These are phyloP conservation scores for Aureobasidium sp. DNA, from an alignment of 2,329 filamentous ascomycete genomes.

Conservation along the genomic window DNA sequence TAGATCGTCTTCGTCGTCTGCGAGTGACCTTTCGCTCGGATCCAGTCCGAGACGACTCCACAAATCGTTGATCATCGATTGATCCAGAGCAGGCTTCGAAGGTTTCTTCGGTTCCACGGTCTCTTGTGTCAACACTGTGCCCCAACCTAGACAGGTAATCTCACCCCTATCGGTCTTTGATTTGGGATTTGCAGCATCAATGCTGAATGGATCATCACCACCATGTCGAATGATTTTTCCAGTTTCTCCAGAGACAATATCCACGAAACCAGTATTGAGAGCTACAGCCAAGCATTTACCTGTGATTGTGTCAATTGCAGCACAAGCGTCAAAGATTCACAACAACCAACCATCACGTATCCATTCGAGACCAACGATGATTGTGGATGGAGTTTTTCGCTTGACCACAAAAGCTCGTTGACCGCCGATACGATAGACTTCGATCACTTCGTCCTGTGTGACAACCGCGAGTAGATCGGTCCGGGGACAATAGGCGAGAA, in stretches of 20 bases:
- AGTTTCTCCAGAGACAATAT: constrained; percentile 69
- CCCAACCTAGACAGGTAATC: constrained; percentile 13
- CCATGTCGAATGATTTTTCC: constrained; percentile 70
- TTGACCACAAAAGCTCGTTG: constrained; percentile 55
- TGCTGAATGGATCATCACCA: constrained; percentile 15
- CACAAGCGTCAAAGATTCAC: no score
- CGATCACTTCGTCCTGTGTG: constrained; percentile 56
- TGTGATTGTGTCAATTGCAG: not conserved
- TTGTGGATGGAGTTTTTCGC: constrained; percentile 27
- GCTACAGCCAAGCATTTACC: constrained; percentile 56
- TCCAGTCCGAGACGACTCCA: constrained; percentile 7
- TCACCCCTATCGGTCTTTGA: not conserved
- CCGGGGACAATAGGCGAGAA: constrained; percentile 69
- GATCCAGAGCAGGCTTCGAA: not conserved
- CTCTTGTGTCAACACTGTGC: constrained; percentile 1
- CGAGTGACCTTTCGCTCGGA: constrained; percentile 15
- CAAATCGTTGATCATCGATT: constrained; percentile 20
- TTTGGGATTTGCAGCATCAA: not conserved
- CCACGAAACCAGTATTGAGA: constrained; percentile 72
- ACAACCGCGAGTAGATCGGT: constrained; percentile 77
- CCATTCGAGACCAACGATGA: constrained; percentile 34
- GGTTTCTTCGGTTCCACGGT: not conserved
- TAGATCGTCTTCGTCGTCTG: not conserved
- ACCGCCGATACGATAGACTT: constrained; percentile 69
- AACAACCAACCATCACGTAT: constrained; percentile 32